Base-by-base conservation (phyloP, 192 early-diverging fungal genomes). In the Entomortierella lignicola region DNA sequence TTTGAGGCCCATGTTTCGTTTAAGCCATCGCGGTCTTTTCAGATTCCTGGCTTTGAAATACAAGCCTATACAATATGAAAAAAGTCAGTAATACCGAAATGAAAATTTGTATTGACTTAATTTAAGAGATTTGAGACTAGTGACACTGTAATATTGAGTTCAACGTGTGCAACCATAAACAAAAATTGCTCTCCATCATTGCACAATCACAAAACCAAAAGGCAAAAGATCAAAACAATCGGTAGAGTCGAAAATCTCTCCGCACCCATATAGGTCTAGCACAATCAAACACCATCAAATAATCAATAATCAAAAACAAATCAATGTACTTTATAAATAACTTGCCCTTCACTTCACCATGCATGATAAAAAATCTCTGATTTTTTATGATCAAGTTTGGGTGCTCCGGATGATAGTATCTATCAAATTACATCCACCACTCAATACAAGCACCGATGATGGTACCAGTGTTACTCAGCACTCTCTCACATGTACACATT, bases 31-130 rank as follows among this genome's bases (percentile, higher is more conserved):
- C 32, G 88, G 88, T 30, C 88, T 77, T 20, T 80, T 82, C 30
- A 85, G 79, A 34, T 87, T 87, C 20, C 88, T 74, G 30, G 88
- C 88, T 58, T 89, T 88, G 58, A 77, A 70, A 53, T 88, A 88
- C 23, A 88, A 77, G 27, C 87, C 82, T 84, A 65, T 18, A n/a
- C n/a, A n/a, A n/a, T n/a, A n/a, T n/a, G n/a, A n/a, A n/a, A n/a
- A n/a, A n/a, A n/a, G n/a, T n/a, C n/a, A n/a, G n/a, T n/a, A n/a
- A n/a, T n/a, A n/a, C n/a, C n/a, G n/a, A n/a, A n/a, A n/a, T n/a
- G n/a, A n/a, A n/a, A n/a, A n/a, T n/a, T n/a, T n/a, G n/a, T n/a
- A n/a, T n/a, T n/a, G n/a, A n/a, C n/a, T n/a, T n/a, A n/a, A n/a
- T n/a, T 15, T 59, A 18, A 51, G n/a, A 12, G 50, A 42, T 41